These are phyloP conservation scores for Protea cynaroides DNA, from an alignment of 164 flowering plant genomes.

Conservation along the genomic window DNA sequence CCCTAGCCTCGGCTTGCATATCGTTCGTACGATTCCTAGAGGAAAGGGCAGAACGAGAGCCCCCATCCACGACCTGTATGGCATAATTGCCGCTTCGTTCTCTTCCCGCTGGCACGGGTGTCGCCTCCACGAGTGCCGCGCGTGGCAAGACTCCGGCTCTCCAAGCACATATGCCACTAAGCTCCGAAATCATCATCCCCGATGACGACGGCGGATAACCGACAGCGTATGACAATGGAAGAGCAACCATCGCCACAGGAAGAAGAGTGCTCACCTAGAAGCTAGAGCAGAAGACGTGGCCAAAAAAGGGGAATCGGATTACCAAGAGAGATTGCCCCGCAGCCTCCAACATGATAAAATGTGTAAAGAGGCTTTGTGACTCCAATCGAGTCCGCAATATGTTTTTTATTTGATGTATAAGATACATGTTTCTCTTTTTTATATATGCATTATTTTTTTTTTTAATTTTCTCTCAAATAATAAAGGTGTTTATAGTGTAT, in stretches of 20 bases:
- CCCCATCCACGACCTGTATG: constrained; percentile 7
- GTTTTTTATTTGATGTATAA: too few species aligned
- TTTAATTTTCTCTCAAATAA: too few species aligned
- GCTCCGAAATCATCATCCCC: constrained; percentile 1
- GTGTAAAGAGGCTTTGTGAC: too few species aligned
- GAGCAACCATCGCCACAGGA: not conserved
- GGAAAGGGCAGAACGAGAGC: not conserved
- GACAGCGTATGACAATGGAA: not conserved
- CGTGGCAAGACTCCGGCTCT: not conserved
- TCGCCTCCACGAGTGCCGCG: constrained; percentile 21
- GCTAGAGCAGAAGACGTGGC: too few species aligned
- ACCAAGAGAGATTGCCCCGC: too few species aligned
- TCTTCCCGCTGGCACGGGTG: constrained; percentile 2
- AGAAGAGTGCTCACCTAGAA: too few species aligned
- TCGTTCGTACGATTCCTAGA: constrained; percentile 47
- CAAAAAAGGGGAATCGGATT: too few species aligned
- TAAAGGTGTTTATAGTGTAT: too few species aligned
- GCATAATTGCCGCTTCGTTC: constrained; percentile 4
- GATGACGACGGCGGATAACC: not conserved
- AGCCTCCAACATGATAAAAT: too few species aligned
- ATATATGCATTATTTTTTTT: too few species aligned
- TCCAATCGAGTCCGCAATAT: too few species aligned
- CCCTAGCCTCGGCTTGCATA: constrained; percentile 81
- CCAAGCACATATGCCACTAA: not conserved
- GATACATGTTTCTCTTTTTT: too few species aligned